Base-by-base conservation (phyloP, 179 eudicot species). In the Silene vulgaris region DNA sequence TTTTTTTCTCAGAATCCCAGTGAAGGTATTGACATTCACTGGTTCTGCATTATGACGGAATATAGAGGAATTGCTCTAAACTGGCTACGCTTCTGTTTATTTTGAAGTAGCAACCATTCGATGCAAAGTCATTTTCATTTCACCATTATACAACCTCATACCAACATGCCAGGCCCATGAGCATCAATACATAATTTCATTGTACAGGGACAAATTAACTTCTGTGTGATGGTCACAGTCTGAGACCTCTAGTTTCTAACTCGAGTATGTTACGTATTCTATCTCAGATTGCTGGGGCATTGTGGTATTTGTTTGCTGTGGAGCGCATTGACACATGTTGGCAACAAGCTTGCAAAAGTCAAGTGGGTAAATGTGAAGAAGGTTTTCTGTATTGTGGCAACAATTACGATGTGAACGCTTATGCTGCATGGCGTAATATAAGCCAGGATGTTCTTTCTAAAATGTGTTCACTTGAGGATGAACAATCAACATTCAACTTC, bases 271-370 rank as follows among this genome's bases (percentile, higher is more conserved):
- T 50, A 35, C 14, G 30, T 8, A 54, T 45, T 11, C 1, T 69
- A 2, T 63, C 59, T 29, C 82, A 85, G 88, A 85, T 85, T 52
- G 82, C 77, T 20, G 88, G 88, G 30, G 86, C 86, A 1, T 74
- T 85, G 21, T 85, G 88, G 88, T 85, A 85, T 60, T 67, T 85
- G 64, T 85, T 85, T 62, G 78, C 88, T 8, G 85, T 85, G 63
- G 88, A 85, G 69, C 81, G 88, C 17, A 80, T 83, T 5, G 86
- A 85, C 52, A 76, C 83, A 56, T 85, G 88, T 17, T 85, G 88
- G 88, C 70, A 65, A 67, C 65, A 73, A 56, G 88, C 88, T 67
- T 85, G 88, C 72, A 5, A 13, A 48, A 76, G 72, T 43, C 81
- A 77, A 71, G 78, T 70, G 29, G 69, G 61, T 6, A 76, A 61